A percentile compares a stretch with the other conserved stretches of the same genome.
phyloP scores from a whole-genome alignment of 345 rosid species.

The Euphorbia lathyris region DNA sequence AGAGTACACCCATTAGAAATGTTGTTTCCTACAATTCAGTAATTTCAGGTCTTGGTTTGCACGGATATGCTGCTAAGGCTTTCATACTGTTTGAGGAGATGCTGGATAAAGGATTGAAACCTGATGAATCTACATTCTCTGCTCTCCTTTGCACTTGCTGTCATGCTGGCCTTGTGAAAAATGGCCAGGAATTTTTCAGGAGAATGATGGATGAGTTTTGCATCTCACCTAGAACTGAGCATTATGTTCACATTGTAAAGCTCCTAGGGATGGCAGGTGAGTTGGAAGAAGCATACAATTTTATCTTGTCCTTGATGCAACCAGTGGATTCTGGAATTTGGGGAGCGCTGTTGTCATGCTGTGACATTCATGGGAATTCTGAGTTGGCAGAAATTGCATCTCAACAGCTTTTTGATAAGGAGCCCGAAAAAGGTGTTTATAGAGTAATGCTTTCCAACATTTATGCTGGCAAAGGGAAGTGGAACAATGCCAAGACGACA shows the following conservation, averaged over 20 bases:
- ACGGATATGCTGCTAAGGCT: conserved; percentile 64
- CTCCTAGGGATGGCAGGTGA: conserved; percentile 71
- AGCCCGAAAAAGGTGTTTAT: conserved; percentile 55
- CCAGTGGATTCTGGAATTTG: conserved; percentile 75
- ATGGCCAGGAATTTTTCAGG: conserved; percentile 55
- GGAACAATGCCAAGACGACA: conserved; percentile 60
- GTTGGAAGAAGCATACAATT: conserved; percentile 62
- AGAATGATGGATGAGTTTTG: conserved; percentile 66
- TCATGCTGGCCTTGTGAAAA: conserved; percentile 62
- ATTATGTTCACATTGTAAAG: conserved; percentile 72
- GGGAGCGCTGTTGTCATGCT: conserved; percentile 85
- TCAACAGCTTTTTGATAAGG: conserved; percentile 43
- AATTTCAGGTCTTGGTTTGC: conserved; percentile 66
- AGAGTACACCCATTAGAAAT: conserved; percentile 40
- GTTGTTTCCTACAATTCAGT: conserved; percentile 62
- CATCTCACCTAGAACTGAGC: conserved; percentile 56
- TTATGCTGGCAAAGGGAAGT: conserved; percentile 71
- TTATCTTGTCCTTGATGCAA: conserved; percentile 48
- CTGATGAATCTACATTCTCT: conserved; percentile 71
- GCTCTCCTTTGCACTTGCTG: conserved; percentile 79
- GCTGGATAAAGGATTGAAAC: conserved; percentile 41
- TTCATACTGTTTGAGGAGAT: conserved; percentile 57
- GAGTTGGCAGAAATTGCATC: conserved; percentile 65
- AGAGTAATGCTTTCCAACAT: conserved; percentile 71
- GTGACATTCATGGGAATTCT: conserved; percentile 51